These are phyloP conservation scores for Oryza meridionalis DNA, from an alignment of 176 grass and related monocot species.

Conservation along the genomic window DNA sequence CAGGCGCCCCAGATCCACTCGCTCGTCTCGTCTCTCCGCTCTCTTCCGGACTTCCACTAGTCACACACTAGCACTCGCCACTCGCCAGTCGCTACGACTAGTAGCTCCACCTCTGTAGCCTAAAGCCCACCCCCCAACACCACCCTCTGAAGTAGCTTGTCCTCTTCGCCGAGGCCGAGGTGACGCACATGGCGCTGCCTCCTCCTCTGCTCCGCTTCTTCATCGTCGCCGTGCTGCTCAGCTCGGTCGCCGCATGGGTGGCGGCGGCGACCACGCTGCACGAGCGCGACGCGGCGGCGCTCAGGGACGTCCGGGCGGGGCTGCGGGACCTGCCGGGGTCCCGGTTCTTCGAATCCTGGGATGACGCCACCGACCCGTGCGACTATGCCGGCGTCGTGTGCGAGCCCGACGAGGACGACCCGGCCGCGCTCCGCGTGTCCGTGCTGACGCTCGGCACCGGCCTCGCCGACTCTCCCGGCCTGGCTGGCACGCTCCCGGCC, in stretches of 20 bases:
- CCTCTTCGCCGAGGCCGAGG: slow-evolving; percentile 42
- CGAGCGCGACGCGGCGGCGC: slow-evolving; percentile 55
- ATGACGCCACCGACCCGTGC: slow-evolving; percentile 56
- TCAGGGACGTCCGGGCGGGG: slow-evolving; percentile 45
- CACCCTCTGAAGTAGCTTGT: slow-evolving; percentile 27
- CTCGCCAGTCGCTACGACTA: no score
- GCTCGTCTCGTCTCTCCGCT: not conserved
- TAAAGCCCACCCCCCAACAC: slow-evolving; percentile 24
- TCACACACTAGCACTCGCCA: not conserved
- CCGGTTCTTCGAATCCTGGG: slow-evolving; percentile 79
- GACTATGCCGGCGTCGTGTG: slow-evolving; percentile 71
- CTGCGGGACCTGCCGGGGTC: slow-evolving; percentile 69
- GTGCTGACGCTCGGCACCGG: slow-evolving; percentile 81
- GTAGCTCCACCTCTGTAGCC: not conserved
- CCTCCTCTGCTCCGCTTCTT: not conserved
- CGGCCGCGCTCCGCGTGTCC: slow-evolving; percentile 46
- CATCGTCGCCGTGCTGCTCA: slow-evolving; percentile 16
- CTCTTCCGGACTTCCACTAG: not conserved
- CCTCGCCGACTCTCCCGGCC: slow-evolving; percentile 69
- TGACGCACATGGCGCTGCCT: slow-evolving; percentile 52
- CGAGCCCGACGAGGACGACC: slow-evolving; percentile 41
- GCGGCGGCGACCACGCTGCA: slow-evolving; percentile 28
- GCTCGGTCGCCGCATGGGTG: not conserved
- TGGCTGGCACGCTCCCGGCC: slow-evolving; percentile 55
- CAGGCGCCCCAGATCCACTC: slow-evolving; percentile 12